Conservation (phyloP, 805 yeast species). For the Zygoascus ofunaensis region DNA sequence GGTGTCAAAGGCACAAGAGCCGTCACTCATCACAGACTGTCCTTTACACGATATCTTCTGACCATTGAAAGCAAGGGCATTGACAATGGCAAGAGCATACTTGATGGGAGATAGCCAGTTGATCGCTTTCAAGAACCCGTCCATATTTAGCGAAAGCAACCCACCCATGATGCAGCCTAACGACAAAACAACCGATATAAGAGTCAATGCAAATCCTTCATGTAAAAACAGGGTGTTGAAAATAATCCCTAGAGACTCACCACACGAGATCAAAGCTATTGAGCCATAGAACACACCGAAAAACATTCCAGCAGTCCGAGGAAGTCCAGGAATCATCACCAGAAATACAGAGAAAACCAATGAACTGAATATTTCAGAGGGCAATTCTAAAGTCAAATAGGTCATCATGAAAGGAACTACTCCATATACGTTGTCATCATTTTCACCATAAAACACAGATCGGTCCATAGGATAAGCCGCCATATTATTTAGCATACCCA, state of each 20-base stretch:
- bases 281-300: conserved; percentile 53
- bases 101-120: conserved; percentile 74
- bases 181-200: conserved; percentile 56
- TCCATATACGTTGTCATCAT: conserved; percentile 62
- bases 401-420: conserved; percentile 51
- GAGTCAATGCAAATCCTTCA: conserved; percentile 71
- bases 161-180: conserved; percentile 81
- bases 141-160: conserved; percentile 69
- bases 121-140: conserved; percentile 54
- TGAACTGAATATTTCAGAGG: conserved; percentile 54
- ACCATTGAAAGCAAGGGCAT: conserved; percentile 50
- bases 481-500: conserved; percentile 72
- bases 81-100: conserved; percentile 53
- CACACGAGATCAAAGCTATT: conserved; percentile 53
- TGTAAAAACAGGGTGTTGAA: conserved; percentile 66
- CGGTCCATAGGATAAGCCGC: conserved; percentile 68
- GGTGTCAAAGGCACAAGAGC: conserved; percentile 39
- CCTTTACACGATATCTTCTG: conserved; percentile 44
- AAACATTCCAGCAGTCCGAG: conserved; percentile 55
- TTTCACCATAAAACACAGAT: conserved; percentile 69
- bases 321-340: conserved; percentile 66
- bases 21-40: conserved; percentile 26
- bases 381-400: conserved; percentile 56
- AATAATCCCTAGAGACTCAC: conserved; percentile 77
- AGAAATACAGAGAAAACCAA: conserved; percentile 50